Evolutionary conservation across 139 green algal species (phyloP), one percentile per base, ranked within the genome.

Genomic region (Tetradesmus lagerheimii): DNA sequence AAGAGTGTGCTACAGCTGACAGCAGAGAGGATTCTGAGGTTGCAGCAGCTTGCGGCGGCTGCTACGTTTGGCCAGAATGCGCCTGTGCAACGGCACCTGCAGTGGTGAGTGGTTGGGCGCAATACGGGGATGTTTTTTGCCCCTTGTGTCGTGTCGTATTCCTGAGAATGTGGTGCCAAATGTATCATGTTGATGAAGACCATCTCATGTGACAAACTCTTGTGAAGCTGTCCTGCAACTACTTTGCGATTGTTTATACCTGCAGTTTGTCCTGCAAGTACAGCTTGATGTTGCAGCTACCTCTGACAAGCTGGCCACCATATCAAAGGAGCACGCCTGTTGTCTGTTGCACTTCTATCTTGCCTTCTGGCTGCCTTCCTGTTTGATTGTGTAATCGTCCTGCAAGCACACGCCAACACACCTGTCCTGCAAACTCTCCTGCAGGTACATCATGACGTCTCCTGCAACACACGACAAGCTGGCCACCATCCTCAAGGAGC

Each of bases 1-100:
- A 99, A 98, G 93, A 94, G 87, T 38, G 93, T 98, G 85, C 98
- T 99, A 87, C 96, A 98, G 92, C 91, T 99, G 76, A 95, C 96
- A 23, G 97, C 96, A 0, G 97, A 99, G 95, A 92, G 97, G 64
- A 85, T 99, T 2, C 62, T 89, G 38, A 89, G 92, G 34, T 83
- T 98, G 83, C 96, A 99, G 93, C 47, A 90, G 87, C 90, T 97
- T 71, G 93, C 93, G 23, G 91, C 92, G 0, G 90, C 93, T 27
- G 85, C 79, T 23, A 75, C 81, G 35, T 82, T 83, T 78, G 90
- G 89, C 27, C 34, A 34, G 16, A 79, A 86, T n/a, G 75, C 41
- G 12, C 75, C 81, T 3, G 78, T 88, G 9, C 39, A 80, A 5
- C 83, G 85, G 12, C 91, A 83, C 0, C 64, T 97, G 41, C 87